These are phyloP conservation scores for Leishmania braziliensis DNA, from an alignment of 208 protist genomes.

Conservation along the genomic window DNA sequence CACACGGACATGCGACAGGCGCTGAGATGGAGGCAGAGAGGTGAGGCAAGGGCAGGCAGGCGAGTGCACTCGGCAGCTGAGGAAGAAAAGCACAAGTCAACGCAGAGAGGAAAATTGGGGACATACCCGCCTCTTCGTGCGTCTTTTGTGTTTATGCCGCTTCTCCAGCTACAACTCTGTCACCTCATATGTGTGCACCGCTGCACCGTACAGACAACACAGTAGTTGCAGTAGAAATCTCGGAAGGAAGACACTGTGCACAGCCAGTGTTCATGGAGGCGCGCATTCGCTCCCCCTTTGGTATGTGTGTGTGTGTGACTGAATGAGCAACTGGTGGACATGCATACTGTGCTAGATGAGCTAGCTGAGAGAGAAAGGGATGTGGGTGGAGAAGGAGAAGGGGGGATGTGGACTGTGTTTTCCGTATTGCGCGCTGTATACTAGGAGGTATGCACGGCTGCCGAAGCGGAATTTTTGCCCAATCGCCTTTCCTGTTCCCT, in stretches of 20 bases:
- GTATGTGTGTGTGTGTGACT: not conserved
- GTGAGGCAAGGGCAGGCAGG: not conserved
- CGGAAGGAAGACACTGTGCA: not conserved
- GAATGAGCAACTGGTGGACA: not conserved
- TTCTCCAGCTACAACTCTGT: not conserved
- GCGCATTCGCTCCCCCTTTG: not conserved
- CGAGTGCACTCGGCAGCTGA: not conserved
- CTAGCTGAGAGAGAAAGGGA: not conserved
- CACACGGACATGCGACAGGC: not conserved
- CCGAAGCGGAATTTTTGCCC: not conserved
- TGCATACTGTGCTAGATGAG: too few species aligned
- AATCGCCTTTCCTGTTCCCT: not conserved
- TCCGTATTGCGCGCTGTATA: not conserved
- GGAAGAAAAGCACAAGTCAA: not conserved
- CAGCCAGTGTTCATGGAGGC: not conserved
- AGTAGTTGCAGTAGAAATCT: not conserved
- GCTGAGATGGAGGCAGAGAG: not conserved
- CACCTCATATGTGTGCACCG: not conserved
- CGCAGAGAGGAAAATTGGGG: constrained; percentile 48
- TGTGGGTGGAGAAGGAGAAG: not conserved
- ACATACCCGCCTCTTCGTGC: constrained; percentile 44
- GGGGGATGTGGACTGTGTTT: not conserved
- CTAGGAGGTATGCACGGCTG: too few species aligned
- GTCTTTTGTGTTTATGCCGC: not conserved
- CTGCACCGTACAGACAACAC: not conserved